Evolutionary conservation across 129 eudicot species (phyloP), one percentile per base, ranked within the genome.

Genomic region (Flaveria bidentis): DNA sequence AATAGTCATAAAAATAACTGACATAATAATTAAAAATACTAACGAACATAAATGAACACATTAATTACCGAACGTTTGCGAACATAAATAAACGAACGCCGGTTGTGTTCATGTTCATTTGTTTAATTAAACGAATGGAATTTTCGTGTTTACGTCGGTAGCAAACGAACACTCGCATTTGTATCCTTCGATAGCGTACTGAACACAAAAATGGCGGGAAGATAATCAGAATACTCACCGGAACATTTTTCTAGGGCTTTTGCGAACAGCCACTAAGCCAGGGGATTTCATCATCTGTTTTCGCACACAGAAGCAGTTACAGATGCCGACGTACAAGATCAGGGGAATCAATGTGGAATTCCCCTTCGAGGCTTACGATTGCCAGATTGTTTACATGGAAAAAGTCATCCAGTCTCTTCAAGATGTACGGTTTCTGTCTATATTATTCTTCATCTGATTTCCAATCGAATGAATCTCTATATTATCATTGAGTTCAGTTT

Each of bases 371-470:
- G 98, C 98, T 0, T 93, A 93, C 83, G 96, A 93, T 78, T 90
- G 96, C 69, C 98, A 93, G 93, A 80, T 93, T 33, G 91, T 82
- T 76, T 93, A 93, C 86, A 93, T 93, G 98, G 97, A 91, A 46
- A 91, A 91, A 88, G 98, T 93, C 65, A 93, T 93, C 68, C 85
- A 93, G 72, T 87, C 98, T 14, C 96, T 93, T 42, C 98, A 91
- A 86, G 75, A 79, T 7, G 98, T 93, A 84, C 13, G 80, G 5
- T 46, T 58, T 6, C 58, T 62, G 26, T 56, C 14, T 55, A 68
- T 44, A n/a, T 25, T 26, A 2, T 72, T 46, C 58, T 44, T 69
- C 22, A 56, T 51, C 15, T 36, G 41, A 6, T 75, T 47, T 62
- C 9, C 18, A 63, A 49, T 75, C 72, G 9, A 58, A 36, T 16